Base-by-base conservation (phyloP, 805 yeast species). In the Nakazawaea wyomingensis region DNA sequence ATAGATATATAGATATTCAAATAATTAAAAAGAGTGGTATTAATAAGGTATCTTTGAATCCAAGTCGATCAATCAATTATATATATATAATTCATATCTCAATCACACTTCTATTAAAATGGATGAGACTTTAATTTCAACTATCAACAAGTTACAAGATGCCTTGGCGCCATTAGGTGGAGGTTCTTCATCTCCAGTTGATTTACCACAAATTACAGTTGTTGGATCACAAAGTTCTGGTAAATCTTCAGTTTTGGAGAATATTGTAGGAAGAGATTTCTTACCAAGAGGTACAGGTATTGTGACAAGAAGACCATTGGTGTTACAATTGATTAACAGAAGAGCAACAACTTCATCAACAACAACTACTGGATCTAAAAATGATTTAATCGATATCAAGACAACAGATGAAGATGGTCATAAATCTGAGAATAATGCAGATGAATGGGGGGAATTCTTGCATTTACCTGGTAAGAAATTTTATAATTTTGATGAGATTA, bases 361-460 rank as follows among this genome's bases (percentile, higher is more conserved):
- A 11, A 11, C 27, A 2, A 9, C 11, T 8, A 11, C 11, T 24
- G 27, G 27, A 9, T 44, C 48, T 3, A 53, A 56, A n/a, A 43
- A 53, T 33, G 77, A 70, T 45, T 60, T 73, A 52, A 59, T 74
- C 24, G 67, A 69, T 43, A 66, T 74, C 45, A 67, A 72, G 47
- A 59, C 75, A 21, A 61, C 63, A 39, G 66, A 65, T 48, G 67
- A 66, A 17, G 60, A 66, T 43, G 77, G 78, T 22, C 68, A 69
- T 38, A 68, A 72, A 34, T 68, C 79, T 11, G 93, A 84, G 59
- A 84, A 84, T 63, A 84, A 83, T 56, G 72, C 71, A 32, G 82
- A 76, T 49, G 99, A 91, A 68, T 93, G 98, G 97, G 99, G 99
- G 49, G 99, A 93, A 64, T 93, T 93, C 62, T 73, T 91, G 52